Conservation (phyloP, 108 stramenopile genomes). For the Cyclostephanos invisitatus region DNA sequence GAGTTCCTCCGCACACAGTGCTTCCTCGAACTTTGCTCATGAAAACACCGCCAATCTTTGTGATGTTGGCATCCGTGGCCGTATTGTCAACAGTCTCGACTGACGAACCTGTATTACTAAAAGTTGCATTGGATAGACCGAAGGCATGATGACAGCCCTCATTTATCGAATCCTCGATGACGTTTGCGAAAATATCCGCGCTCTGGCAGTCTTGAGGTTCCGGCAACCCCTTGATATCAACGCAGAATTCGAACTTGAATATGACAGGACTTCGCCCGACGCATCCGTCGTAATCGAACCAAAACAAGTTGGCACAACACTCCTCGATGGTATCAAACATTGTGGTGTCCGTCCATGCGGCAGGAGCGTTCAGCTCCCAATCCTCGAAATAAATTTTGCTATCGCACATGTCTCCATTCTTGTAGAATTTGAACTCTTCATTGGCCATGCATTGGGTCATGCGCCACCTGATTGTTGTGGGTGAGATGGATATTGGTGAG, state of each 20-base stretch:
- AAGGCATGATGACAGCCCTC: slow-evolving; percentile 2
- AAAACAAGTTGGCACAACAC: slow-evolving; percentile 39
- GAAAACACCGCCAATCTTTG: slow-evolving; percentile 38
- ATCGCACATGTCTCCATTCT: slow-evolving; percentile 45
- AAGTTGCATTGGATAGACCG: background rate
- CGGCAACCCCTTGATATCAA: slow-evolving; percentile 33
- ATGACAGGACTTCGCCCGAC: slow-evolving; percentile 36
- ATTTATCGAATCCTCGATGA: slow-evolving; percentile 44
- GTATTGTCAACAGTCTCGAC: background rate
- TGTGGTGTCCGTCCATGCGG: slow-evolving; percentile 46
- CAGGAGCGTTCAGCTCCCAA: slow-evolving; percentile 46
- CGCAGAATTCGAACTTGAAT: slow-evolving; percentile 51
- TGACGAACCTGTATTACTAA: background rate
- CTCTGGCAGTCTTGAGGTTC: slow-evolving; percentile 44
- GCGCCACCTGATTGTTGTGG: slow-evolving; percentile 21
- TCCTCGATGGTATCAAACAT: slow-evolving; percentile 41
- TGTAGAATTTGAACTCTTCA: slow-evolving; percentile 51
- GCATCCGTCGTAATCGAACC: slow-evolving; percentile 41
- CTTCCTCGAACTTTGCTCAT: slow-evolving; percentile 32
- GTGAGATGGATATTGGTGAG: background rate
- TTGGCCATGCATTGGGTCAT: slow-evolving; percentile 52
- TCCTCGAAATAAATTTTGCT: slow-evolving; percentile 47
- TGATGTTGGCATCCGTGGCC: slow-evolving; percentile 36
- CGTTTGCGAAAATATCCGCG: slow-evolving; percentile 44
- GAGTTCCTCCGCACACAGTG: slow-evolving; percentile 44